Base-by-base conservation (phyloP, 139 green algal species). In the Chlamydomonas incerta region DNA sequence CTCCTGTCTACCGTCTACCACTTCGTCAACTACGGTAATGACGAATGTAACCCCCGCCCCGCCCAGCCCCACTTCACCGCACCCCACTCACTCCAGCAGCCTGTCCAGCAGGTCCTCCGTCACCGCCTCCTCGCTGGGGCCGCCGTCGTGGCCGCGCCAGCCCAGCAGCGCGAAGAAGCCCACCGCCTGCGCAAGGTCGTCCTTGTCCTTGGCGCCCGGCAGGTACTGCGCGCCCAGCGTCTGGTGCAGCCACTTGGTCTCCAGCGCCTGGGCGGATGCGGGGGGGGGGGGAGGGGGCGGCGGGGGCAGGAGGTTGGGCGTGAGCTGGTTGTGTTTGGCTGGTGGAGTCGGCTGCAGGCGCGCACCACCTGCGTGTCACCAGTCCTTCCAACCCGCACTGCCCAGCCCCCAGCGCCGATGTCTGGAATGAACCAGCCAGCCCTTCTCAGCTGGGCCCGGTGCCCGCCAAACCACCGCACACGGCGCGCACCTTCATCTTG, bases 171-270 rank as follows among this genome's bases (percentile, higher is more conserved):
- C 52, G 33, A 86, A 86, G 52, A 86, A 86, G 66, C 57, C 23
- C 46, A 50, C 68, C 52, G 80, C 80, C 80, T 86, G 65, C 4
- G 47, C 34, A 52, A 80, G 31, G 80, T 86, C 80, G 14, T 77
- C 68, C 52, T 62, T 46, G 68, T 86, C 80, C 80, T 72, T 79
- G 33, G 65, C 80, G 68, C 68, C 68, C 5, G 80, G 80, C 67
- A 86, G 80, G 68, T 86, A 86, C 68, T 86, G 52, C 5, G 52
- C 28, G 67, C 80, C 80, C 80, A 86, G 33, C 28, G 68, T 86
- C 68, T 72, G 80, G 28, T 62, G 62, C 14, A 86, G 34, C 80
- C 80, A 86, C 80, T 86, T 86, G 26, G 41, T 57, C 29, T 86
- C 68, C 24, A 86, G 80, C 0, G 24, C 29, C 80, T 86, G 63